Base-by-base conservation (phyloP, 345 rosid species). In the Barbarea vulgaris region DNA sequence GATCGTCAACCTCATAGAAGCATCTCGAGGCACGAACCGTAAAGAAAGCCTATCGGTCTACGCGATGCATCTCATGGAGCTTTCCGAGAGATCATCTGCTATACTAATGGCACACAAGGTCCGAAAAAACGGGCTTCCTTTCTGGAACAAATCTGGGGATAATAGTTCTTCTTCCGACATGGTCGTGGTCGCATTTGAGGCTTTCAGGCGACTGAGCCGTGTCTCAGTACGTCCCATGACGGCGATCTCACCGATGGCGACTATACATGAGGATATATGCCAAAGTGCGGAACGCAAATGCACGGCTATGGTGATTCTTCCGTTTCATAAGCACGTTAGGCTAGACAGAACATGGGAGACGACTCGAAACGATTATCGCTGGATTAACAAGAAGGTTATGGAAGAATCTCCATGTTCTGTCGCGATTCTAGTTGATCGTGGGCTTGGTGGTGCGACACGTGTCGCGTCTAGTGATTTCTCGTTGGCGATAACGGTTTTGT, bases 21-120 rank as follows among this genome's bases (percentile, higher is more conserved):
- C 92, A 1, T 87, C 94, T 7, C 84, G 97, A 2, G 94, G 98
- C n/a, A 85, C 84, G 0, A 89, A 79, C 62, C 91, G 87, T 73
- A 83, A 81, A 30, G 87, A 86, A 62, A 87, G 79, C n/a, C 83
- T 94, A 10, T 84, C 87, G 1, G 95, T 94, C 28, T 94, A 91
- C 24, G 96, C 98, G 1, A 78, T 94, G 90, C 98, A 94, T 77
- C 90, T 91, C 13, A 87, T 89, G 96, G 97, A 93, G 81, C 90
- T 91, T 24, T 87, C 98, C 0, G 97, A 94, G 85, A 86, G 97
- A 76, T 65, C 97, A 18, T 94, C 98, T 0, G 93, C 98, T 27
- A 88, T 90, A 57, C 88, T 89, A 3, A 94, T 89, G 98, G 97
- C 89, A 11, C 95, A 90, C 73, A 91, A 89, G 84, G 93, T 90